Evolutionary conservation across 2,329 filamentous ascomycete genomes (phyloP), one percentile per base, ranked within the genome.

Genomic region (Aquanectria penicillioides): DNA sequence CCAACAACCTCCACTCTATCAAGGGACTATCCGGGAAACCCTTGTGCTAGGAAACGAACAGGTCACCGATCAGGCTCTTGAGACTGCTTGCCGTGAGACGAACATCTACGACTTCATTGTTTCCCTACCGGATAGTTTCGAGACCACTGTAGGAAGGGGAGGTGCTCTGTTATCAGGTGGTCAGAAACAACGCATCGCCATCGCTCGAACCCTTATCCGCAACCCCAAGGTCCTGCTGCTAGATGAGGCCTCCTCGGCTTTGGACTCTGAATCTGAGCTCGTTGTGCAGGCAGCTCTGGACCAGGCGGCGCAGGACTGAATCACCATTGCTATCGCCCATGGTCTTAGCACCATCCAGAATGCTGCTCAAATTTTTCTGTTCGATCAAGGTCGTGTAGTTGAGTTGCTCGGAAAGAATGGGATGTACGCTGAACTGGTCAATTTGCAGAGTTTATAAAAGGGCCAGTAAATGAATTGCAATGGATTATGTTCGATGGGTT

Each of bases 11-110:
- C 63, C 64, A 3, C 57, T 73, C 9, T 73, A 71, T 49, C 75
- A 78, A 49, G 79, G 80, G 6, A 79, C 80, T 1, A 81, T 85
- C 33, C 78, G 76, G 20, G 78, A 81, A 4, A 86, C 85, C 59
- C 78, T 86, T 12, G 69, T 76, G 0, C 77, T 80, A 20, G 82
- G 82, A 7, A 50, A 59, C 3, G 29, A 23, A 1, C 77, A 80
- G 1, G 56, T 70, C 1, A 36, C 52, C 17, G 71, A 71, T 20
- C 70, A 71, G 10, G 67, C 74, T 10, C 75, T 85, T 11, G 70
- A 79, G 15, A 69, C 12, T 3, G 48, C 28, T 12, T 52, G 48
- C 4, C 23, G 29, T 3, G 51, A 54, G 17, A 40, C 48, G 6
- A 52, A 52, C 7, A 52, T 52, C 18, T 26, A 52, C n/a, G 48